Evolutionary conservation across 306 rosid species (phyloP).

Genomic region (Prinsepia uniflora): DNA sequence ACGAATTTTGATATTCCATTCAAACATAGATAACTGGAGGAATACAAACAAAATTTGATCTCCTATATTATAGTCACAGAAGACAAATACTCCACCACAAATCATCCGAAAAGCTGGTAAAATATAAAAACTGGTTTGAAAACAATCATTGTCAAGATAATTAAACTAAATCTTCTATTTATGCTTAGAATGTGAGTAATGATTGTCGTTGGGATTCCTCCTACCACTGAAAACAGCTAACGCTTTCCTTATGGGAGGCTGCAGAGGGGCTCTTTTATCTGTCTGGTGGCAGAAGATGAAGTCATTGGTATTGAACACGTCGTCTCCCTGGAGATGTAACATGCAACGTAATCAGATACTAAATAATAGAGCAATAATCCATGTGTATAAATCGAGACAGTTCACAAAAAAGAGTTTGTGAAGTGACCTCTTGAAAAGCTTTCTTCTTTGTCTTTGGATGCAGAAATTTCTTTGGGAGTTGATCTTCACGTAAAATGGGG

Average conservation of each 20-base stretch:
- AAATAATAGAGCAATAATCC: background rate
- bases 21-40: background rate
- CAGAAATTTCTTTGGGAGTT: conserved; percentile 82
- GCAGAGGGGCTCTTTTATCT: conserved; percentile 66
- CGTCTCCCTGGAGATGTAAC: conserved; percentile 57
- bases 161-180: conserved; percentile 20
- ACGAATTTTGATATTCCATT: background rate
- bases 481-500: conserved; percentile 90
- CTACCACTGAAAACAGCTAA: conserved; percentile 64
- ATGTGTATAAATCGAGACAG: background rate
- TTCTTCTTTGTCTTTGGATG: conserved; percentile 85
- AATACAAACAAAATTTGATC: background rate
- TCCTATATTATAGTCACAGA: background rate
- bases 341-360: conserved; percentile 1
- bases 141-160: background rate
- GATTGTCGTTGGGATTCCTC: conserved; percentile 95
- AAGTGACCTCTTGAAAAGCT: conserved; percentile 50
- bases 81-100: background rate
- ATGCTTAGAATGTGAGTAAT: conserved; percentile 61
- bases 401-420: background rate
- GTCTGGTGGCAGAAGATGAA: conserved; percentile 67
- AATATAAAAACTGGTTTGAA: background rate
- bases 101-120: background rate
- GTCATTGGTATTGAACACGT: conserved; percentile 49
- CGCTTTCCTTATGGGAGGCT: conserved; percentile 84